Evolutionary conservation across 2,329 filamentous ascomycete species (phyloP).

Genomic region (Mariannaea sp.): DNA sequence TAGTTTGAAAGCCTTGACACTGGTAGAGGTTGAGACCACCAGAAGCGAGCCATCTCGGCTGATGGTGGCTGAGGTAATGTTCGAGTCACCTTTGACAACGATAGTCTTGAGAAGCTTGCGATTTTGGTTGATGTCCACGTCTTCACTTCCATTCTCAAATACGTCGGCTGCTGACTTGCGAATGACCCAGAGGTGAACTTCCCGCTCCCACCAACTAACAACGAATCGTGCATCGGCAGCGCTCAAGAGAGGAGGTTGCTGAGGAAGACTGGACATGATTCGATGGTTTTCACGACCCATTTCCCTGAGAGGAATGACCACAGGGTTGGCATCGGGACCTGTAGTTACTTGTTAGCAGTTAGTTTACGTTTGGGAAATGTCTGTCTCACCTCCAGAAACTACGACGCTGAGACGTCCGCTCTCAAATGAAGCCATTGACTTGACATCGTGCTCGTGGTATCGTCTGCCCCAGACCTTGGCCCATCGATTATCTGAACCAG

Average conservation of each 20-base stretch:
- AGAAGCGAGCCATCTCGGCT: constrained; percentile 74
- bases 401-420: constrained; percentile 81
- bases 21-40: constrained; percentile 73
- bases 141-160: constrained; percentile 46
- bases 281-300: constrained; percentile 83
- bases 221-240: constrained; percentile 75
- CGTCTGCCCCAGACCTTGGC: constrained; percentile 82
- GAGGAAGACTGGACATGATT: constrained; percentile 81
- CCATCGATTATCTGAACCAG: constrained; percentile 71
- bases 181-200: constrained; percentile 80
- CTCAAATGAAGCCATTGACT: constrained; percentile 90
- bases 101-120: constrained; percentile 73
- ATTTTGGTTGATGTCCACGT: constrained; percentile 54
- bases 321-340: constrained; percentile 85
- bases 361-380: not conserved
- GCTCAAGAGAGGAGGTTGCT: constrained; percentile 73
- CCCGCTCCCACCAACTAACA: constrained; percentile 90
- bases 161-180: constrained; percentile 53
- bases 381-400: constrained; percentile 81
- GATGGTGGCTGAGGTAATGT: constrained; percentile 76
- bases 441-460: constrained; percentile 93
- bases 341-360: constrained; percentile 11
- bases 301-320: constrained; percentile 76
- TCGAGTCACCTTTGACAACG: constrained; percentile 74
- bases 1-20: constrained; percentile 79